These are phyloP conservation scores for Balamuthia mandrillaris DNA, from an alignment of 208 protist genomes.

Conservation along the genomic window DNA sequence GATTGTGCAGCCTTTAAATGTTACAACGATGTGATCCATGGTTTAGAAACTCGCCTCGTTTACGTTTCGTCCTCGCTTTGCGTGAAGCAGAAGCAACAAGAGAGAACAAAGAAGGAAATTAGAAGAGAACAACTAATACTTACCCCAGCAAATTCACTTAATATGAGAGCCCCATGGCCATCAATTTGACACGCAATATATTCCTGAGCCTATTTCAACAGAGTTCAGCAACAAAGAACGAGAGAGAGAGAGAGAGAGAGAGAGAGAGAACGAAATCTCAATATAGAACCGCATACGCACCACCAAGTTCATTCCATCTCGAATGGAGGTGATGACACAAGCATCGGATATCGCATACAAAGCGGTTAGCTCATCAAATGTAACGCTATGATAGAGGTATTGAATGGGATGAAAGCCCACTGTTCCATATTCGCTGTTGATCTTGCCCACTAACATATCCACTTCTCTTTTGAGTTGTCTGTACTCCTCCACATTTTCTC, in stretches of 20 bases:
- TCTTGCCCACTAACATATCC: slow-evolving; percentile 72
- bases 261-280: too few relatives aligned
- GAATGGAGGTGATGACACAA: slow-evolving; percentile 67
- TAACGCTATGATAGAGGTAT: slow-evolving; percentile 68
- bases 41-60: too few relatives aligned
- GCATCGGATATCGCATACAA: slow-evolving; percentile 68
- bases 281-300: too few relatives aligned
- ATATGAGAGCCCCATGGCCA: slow-evolving; percentile 65
- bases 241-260: too few relatives aligned
- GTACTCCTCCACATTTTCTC: slow-evolving; percentile 76
- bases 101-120: background rate
- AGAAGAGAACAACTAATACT: background rate
- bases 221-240: too few relatives aligned
- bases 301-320: slow-evolving; percentile 76
- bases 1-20: slow-evolving; percentile 25
- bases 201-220: too few relatives aligned
- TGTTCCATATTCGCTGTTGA: slow-evolving; percentile 76
- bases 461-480: slow-evolving; percentile 64
- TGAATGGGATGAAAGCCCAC: slow-evolving; percentile 64
- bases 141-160: slow-evolving; percentile 72
- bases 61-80: too few relatives aligned
- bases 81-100: background rate
- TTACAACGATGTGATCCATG: too few relatives aligned
- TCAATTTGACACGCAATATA: slow-evolving; percentile 68
- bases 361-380: slow-evolving; percentile 60